Conservation (phyloP, 2,329 filamentous ascomycete genomes). For the Phialophora chinensis region DNA sequence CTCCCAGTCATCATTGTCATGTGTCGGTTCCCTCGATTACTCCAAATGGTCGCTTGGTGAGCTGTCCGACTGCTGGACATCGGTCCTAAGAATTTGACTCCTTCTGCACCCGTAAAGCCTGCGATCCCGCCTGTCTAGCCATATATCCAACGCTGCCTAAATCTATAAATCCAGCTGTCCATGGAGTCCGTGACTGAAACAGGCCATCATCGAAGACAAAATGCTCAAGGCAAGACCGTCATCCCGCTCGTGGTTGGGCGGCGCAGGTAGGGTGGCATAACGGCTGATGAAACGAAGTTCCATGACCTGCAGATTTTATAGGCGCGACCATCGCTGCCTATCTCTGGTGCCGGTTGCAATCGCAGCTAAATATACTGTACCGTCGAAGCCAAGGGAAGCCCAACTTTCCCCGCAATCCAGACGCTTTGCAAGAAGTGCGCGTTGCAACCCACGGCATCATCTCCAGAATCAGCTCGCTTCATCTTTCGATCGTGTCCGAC, state of each 20-base stretch:
- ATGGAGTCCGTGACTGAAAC: background rate
- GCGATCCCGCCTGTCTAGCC: slow-evolving; percentile 9
- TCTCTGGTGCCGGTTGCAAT: background rate
- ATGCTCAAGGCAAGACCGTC: background rate
- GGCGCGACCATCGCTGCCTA: slow-evolving; percentile 3
- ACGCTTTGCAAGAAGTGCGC: background rate
- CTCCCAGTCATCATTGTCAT: slow-evolving; percentile 3
- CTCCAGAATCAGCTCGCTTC: slow-evolving; percentile 26
- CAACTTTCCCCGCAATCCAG: background rate
- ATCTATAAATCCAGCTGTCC: slow-evolving; percentile 20
- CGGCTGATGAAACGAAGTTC: background rate
- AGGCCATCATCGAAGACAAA: slow-evolving; percentile 5
- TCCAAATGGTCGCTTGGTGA: background rate
- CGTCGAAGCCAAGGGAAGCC: background rate
- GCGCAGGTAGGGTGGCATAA: background rate
- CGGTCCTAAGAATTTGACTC: background rate
- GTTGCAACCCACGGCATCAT: background rate
- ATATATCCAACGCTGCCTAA: background rate
- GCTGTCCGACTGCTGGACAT: slow-evolving; percentile 3
- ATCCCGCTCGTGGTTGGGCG: background rate
- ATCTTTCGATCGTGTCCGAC: slow-evolving; percentile 33
- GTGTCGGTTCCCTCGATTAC: background rate
- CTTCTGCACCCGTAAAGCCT: background rate
- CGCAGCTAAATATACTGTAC: slow-evolving; percentile 4
- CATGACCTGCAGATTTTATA: slow-evolving; percentile 2